These are phyloP conservation scores for Phytopythium montanum DNA, from an alignment of 352 stramenopile genomes.

Conservation along the genomic window DNA sequence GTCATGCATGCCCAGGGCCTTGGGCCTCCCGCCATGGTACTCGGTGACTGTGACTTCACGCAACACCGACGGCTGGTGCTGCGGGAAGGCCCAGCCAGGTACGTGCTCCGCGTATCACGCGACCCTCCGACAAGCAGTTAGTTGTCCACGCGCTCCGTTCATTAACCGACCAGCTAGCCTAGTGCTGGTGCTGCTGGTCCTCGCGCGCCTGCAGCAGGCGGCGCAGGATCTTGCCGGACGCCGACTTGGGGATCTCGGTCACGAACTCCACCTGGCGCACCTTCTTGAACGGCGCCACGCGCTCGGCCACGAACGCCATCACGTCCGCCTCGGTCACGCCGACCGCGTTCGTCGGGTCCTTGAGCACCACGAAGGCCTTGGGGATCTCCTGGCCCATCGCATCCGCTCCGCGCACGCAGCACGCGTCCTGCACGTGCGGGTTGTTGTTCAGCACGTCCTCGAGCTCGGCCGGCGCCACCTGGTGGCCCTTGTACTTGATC, in stretches of 20 bases:
- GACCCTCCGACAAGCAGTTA: too few relatives aligned
- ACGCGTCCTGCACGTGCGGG: constrained; percentile 65
- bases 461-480: constrained; percentile 89
- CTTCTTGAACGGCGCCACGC: constrained; percentile 87
- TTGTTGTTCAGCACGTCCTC: constrained; percentile 87
- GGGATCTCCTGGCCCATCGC: constrained; percentile 81
- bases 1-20: too few relatives aligned
- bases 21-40: too few relatives aligned
- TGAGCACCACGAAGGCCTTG: constrained; percentile 88
- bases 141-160: too few relatives aligned
- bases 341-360: constrained; percentile 22
- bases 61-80: too few relatives aligned
- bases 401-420: constrained; percentile 57
- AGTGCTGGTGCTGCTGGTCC: constrained; percentile 21
- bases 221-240: constrained; percentile 88
- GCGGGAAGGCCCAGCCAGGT: too few relatives aligned
- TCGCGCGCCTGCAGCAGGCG: constrained; percentile 57
- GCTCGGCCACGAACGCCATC: constrained; percentile 68
- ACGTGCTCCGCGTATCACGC: too few relatives aligned
- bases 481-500: constrained; percentile 94
- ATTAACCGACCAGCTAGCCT: too few relatives aligned
- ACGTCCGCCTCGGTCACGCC: constrained; percentile 18
- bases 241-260: constrained; percentile 84
- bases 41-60: too few relatives aligned
- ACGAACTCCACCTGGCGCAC: constrained; percentile 86